Percentiles rank a stretch among this genome's conserved stretches.
These are phyloP conservation scores for Mallotus nudiflorus DNA, from an alignment of 345 rosid genomes.

Conservation along the genomic window DNA sequence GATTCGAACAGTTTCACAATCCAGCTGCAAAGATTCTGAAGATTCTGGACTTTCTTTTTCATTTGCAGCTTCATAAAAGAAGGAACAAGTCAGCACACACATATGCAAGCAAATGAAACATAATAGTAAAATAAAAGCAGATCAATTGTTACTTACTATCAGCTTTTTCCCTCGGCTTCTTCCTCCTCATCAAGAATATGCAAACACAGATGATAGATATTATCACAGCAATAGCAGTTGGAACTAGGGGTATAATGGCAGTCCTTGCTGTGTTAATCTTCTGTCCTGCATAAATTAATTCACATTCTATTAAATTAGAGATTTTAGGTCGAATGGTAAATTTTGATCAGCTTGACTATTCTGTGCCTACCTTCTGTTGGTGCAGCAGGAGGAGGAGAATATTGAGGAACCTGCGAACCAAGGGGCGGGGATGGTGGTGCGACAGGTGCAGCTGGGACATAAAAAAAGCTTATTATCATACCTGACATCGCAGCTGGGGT, in stretches of 20 bases:
- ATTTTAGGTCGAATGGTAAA: too few relatives aligned
- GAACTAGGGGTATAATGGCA: slow-evolving; percentile 7
- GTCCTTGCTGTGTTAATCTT: background rate
- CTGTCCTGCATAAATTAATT: slow-evolving; percentile 13
- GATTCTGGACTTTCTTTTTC: slow-evolving; percentile 14
- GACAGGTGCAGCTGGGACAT: background rate
- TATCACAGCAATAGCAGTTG: background rate
- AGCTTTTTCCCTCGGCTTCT: slow-evolving; percentile 1
- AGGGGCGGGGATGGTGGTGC: background rate
- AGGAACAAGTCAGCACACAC: background rate
- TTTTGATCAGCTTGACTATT: too few relatives aligned
- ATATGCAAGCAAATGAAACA: too few relatives aligned
- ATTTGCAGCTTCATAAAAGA: background rate
- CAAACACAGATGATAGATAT: slow-evolving; percentile 10
- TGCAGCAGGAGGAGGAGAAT: background rate
- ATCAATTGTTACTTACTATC: slow-evolving; percentile 21
- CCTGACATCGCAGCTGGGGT: slow-evolving; percentile 9
- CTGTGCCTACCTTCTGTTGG: background rate
- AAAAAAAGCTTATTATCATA: background rate
- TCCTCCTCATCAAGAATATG: slow-evolving; percentile 16
- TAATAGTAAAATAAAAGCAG: background rate
- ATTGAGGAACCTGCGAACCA: background rate
- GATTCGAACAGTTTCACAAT: slow-evolving; percentile 23
- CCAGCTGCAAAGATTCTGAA: slow-evolving; percentile 21
- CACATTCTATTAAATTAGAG: background rate